Evolutionary conservation across 2,329 filamentous ascomycete species (phyloP).

Genomic region (Botrytis cinerea): DNA sequence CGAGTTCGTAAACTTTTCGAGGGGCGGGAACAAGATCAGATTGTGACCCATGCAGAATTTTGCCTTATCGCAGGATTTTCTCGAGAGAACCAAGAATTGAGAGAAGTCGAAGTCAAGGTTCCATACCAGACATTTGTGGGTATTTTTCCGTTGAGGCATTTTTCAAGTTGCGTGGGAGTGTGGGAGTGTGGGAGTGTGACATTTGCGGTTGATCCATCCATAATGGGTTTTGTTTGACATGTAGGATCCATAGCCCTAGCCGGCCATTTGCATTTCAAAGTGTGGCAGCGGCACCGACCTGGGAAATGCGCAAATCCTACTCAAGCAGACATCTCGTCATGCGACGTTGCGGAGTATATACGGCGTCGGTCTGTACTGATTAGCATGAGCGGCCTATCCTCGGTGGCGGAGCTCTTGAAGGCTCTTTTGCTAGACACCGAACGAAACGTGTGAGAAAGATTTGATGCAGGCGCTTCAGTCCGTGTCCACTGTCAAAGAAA

Average conservation of each 20-base stretch:
- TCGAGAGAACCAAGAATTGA: not conserved
- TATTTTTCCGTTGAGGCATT: conserved; percentile 8
- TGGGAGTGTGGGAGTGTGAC: not conserved
- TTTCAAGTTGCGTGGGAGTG: not conserved
- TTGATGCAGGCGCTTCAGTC: conserved; percentile 3
- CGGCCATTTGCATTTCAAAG: not conserved
- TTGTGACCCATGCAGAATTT: conserved; percentile 7
- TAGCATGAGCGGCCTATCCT: conserved; percentile 14
- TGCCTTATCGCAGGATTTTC: conserved; percentile 15
- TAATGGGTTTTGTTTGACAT: not conserved
- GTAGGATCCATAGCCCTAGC: conserved; percentile 5
- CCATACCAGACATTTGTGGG: not conserved
- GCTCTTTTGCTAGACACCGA: not conserved
- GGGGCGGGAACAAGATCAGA: not conserved
- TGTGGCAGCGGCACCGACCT: not conserved
- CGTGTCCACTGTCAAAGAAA: conserved; percentile 4
- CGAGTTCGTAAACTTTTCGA: conserved; percentile 8
- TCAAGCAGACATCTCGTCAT: not conserved
- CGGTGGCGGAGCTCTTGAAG: conserved; percentile 8
- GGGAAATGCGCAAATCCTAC: conserved; percentile 1
- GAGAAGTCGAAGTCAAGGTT: conserved; percentile 4
- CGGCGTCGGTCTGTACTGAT: not conserved
- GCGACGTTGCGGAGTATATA: conserved; percentile 9
- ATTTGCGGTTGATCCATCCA: conserved; percentile 1
- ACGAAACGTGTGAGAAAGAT: conserved; percentile 17